A percentile compares a stretch with the other conserved stretches of the same genome.
Conservation (phyloP, 148 eudicot species). For the Vaccinium corymbosum region DNA sequence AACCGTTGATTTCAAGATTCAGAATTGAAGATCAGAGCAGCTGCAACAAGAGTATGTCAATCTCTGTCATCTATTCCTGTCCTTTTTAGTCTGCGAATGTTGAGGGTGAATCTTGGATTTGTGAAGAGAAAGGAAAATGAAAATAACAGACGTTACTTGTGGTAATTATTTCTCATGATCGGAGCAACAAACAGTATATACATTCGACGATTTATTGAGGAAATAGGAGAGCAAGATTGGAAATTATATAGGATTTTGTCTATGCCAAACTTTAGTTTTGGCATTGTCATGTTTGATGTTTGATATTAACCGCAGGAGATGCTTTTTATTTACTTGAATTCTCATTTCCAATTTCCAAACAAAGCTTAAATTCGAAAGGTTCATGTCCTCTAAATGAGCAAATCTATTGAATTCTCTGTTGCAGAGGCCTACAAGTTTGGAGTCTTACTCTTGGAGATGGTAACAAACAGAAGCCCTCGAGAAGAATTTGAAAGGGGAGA, state of each 20-base stretch:
- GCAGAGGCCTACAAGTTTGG: slow-evolving; percentile 31
- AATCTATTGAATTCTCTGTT: not conserved
- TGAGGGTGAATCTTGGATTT: not conserved
- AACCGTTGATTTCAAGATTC: slow-evolving; percentile 33
- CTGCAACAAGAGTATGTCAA: slow-evolving; percentile 21
- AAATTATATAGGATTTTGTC: not conserved
- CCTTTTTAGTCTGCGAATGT: not conserved
- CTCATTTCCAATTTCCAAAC: not conserved
- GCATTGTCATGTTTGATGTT: not conserved
- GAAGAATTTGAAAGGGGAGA: slow-evolving; percentile 23
- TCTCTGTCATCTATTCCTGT: not conserved
- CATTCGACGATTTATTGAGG: not conserved
- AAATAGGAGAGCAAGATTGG: too few species aligned
- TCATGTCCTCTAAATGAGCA: not conserved
- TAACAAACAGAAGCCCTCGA: slow-evolving; percentile 26
- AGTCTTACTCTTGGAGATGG: slow-evolving; percentile 31
- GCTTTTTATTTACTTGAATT: not conserved
- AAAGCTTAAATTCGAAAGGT: not conserved
- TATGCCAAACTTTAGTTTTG: not conserved
- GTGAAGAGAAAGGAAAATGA: not conserved
- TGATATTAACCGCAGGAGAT: not conserved
- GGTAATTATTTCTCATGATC: not conserved
- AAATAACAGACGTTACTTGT: not conserved
- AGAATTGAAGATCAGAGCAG: slow-evolving; percentile 22
- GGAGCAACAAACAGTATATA: not conserved